phyloP scores from a whole-genome alignment of 768 basidiomycete genomes.

The Gelatoporia subvermispora region DNA sequence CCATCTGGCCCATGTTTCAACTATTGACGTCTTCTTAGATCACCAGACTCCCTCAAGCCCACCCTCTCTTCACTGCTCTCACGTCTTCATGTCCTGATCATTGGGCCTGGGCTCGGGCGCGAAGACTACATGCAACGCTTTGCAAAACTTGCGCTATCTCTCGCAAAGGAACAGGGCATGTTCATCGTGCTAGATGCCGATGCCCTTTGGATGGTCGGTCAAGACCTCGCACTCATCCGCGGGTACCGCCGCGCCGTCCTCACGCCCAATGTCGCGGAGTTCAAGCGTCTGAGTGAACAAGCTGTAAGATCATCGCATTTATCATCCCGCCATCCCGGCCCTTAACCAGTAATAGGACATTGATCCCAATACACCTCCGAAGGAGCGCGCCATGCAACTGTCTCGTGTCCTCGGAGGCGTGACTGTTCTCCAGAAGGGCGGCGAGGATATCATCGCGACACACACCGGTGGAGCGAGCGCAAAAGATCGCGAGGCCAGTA shows the following conservation, averaged over 20 bases:
- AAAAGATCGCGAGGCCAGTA: constrained; percentile 36
- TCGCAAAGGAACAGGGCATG: constrained; percentile 71
- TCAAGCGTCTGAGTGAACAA: constrained; percentile 75
- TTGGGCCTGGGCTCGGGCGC: constrained; percentile 93
- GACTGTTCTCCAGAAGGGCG: constrained; percentile 87
- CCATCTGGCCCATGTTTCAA: not conserved
- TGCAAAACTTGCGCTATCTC: constrained; percentile 66
- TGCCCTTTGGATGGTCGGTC: constrained; percentile 77
- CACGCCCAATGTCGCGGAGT: constrained; percentile 94
- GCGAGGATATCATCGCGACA: constrained; percentile 74
- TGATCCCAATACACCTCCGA: constrained; percentile 43
- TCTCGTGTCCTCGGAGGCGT: constrained; percentile 80
- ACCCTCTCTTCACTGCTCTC: constrained; percentile 66
- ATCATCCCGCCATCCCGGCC: not conserved
- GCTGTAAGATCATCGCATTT: constrained; percentile 42
- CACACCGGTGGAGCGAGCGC: constrained; percentile 55
- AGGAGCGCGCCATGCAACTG: constrained; percentile 62
- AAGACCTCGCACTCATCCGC: constrained; percentile 65
- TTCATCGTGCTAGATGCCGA: constrained; percentile 95
- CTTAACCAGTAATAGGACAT: constrained; percentile 33
- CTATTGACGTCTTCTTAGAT: constrained; percentile 28
- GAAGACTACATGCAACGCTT: constrained; percentile 85
- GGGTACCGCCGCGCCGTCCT: constrained; percentile 87
- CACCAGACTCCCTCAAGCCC: constrained; percentile 41
- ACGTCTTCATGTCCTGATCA: constrained; percentile 86